Evolutionary conservation across 2,329 filamentous ascomycete species (phyloP).

Genomic region (Neonectria faginata): DNA sequence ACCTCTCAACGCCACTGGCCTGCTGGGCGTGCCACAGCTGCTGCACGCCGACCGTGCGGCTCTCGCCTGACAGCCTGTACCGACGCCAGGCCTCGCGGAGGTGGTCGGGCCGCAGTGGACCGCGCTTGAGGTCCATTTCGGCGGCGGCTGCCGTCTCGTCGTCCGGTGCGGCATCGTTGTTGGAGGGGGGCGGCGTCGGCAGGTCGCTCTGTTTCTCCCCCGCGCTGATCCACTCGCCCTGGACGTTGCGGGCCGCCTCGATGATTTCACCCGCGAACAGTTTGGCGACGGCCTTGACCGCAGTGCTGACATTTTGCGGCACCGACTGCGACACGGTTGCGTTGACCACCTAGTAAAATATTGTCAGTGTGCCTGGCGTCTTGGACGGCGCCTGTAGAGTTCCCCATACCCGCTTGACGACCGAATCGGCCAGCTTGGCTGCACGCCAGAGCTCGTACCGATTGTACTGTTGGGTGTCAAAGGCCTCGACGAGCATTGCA

Average conservation of each 20-base stretch:
- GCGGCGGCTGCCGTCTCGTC: conserved; percentile 48
- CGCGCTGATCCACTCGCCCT: conserved; percentile 75
- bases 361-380: conserved; percentile 23
- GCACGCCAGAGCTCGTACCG: conserved; percentile 79
- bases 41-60: conserved; percentile 71
- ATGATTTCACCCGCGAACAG: conserved; percentile 82
- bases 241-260: conserved; percentile 76
- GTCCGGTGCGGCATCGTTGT: conserved; percentile 47
- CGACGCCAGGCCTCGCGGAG: conserved; percentile 78
- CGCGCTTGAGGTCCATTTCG: conserved; percentile 53
- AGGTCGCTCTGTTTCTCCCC: conserved; percentile 69
- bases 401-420: conserved; percentile 72
- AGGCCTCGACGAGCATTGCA: conserved; percentile 72
- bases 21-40: conserved; percentile 72
- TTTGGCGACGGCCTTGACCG: conserved; percentile 82
- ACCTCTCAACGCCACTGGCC: conserved; percentile 69
- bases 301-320: conserved; percentile 77
- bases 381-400: neutral
- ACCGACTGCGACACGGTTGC: conserved; percentile 85
- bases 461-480: conserved; percentile 74
- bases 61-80: conserved; percentile 72
- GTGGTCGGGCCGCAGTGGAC: conserved; percentile 79
- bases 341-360: conserved; percentile 72
- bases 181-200: conserved; percentile 56
- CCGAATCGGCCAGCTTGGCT: conserved; percentile 74